Conservation (phyloP, 192 early-diverging fungal species). For the Gamsiella multidivaricata region DNA sequence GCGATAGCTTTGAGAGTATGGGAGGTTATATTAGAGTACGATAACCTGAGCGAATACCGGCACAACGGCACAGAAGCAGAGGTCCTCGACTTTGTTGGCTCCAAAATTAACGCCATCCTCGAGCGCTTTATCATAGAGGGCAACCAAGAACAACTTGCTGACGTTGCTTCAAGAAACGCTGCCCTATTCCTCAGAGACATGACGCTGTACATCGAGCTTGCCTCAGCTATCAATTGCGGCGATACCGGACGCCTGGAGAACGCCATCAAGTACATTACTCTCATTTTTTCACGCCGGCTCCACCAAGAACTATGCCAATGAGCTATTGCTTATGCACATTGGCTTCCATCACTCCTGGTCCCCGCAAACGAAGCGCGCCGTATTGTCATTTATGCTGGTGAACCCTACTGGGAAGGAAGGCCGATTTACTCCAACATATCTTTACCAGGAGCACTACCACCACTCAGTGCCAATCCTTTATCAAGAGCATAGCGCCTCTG, state of each 20-base stretch:
- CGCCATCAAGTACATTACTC: no score
- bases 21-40: background rate
- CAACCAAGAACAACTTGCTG: background rate
- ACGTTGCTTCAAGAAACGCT: background rate
- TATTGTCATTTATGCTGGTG: no score
- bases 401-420: no score
- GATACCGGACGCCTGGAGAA: constrained; percentile 23
- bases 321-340: no score
- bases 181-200: constrained; percentile 12
- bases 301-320: no score
- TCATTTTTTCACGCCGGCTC: no score
- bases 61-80: background rate
- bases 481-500: no score
- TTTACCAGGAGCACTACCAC: no score
- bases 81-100: background rate
- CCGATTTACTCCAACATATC: no score
- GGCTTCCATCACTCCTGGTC: no score
- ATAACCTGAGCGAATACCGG: background rate
- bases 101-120: background rate
- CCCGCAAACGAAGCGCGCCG: no score
- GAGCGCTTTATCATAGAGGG: background rate
- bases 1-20: constrained; percentile 5
- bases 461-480: no score
- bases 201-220: constrained; percentile 14
- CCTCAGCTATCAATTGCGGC: constrained; percentile 7